These are phyloP conservation scores for Penicillium sp. DNA, from an alignment of 2,329 filamentous ascomycete species.

Conservation along the genomic window DNA sequence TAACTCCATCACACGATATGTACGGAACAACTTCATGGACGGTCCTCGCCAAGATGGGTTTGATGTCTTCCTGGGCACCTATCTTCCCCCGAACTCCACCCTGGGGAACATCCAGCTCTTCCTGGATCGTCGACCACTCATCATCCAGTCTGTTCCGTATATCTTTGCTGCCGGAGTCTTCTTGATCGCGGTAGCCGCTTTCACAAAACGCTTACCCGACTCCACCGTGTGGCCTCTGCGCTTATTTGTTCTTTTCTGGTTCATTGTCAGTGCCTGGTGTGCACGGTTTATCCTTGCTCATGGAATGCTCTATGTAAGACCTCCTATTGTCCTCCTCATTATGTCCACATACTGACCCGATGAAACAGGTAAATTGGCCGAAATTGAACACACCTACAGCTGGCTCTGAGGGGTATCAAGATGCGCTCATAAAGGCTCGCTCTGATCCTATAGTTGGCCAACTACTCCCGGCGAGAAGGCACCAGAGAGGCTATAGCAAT, in stretches of 20 bases:
- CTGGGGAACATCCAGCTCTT: slow-evolving; percentile 68
- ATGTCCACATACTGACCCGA: slow-evolving; percentile 33
- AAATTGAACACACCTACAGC: slow-evolving; percentile 84
- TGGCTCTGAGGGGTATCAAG: slow-evolving; percentile 78
- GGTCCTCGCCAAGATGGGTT: slow-evolving; percentile 91
- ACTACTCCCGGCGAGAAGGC: slow-evolving; percentile 53
- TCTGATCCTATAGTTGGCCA: slow-evolving; percentile 76
- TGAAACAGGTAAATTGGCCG: slow-evolving; percentile 81
- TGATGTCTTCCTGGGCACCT: slow-evolving; percentile 82
- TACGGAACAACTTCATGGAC: slow-evolving; percentile 88
- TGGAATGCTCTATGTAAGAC: slow-evolving; percentile 90
- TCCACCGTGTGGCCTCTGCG: slow-evolving; percentile 71
- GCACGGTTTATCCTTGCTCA: no score
- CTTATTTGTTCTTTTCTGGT: slow-evolving; percentile 74
- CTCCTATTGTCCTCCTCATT: no score
- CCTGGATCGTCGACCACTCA: slow-evolving; percentile 69
- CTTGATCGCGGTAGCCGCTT: slow-evolving; percentile 64
- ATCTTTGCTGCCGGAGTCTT: slow-evolving; percentile 77
- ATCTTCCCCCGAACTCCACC: slow-evolving; percentile 63
- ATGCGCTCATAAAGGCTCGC: slow-evolving; percentile 70
- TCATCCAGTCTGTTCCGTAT: slow-evolving; percentile 91
- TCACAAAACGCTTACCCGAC: slow-evolving; percentile 63
- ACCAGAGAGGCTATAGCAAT: slow-evolving; percentile 76
- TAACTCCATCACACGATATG: slow-evolving; percentile 81
- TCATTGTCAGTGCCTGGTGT: no score